Evolutionary conservation across 1,139 yeast genomes (phyloP).

Genomic region (Blastobotrys niveus): DNA sequence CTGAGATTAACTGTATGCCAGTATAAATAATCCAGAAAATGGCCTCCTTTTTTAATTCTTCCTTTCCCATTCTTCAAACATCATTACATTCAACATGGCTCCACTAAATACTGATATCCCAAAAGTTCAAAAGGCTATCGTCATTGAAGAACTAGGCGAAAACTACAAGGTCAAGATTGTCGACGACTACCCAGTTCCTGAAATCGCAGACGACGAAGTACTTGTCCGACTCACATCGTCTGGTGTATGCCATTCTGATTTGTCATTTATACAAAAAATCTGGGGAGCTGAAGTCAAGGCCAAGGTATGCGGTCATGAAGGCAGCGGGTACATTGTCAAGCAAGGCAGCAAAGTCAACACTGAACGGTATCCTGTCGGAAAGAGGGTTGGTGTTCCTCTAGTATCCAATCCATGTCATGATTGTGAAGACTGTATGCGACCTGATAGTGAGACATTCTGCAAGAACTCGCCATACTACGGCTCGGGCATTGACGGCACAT

Average conservation of each 20-base stretch:
- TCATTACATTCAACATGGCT: background rate
- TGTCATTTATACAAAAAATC: slow-evolving; percentile 24
- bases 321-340: slow-evolving; percentile 26
- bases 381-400: slow-evolving; percentile 25
- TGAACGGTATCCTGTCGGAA: slow-evolving; percentile 21
- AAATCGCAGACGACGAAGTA: slow-evolving; percentile 25
- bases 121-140: slow-evolving; percentile 27
- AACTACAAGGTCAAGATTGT: slow-evolving; percentile 21
- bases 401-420: slow-evolving; percentile 24
- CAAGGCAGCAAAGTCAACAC: slow-evolving; percentile 23
- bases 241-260: slow-evolving; percentile 39
- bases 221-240: slow-evolving; percentile 30
- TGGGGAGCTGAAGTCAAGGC: slow-evolving; percentile 53
- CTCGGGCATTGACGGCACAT: slow-evolving; percentile 67
- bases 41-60: no score
- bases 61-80: no score
- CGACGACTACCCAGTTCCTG: slow-evolving; percentile 30
- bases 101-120: slow-evolving; percentile 18
- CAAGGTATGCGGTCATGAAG: slow-evolving; percentile 28
- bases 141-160: slow-evolving; percentile 17
- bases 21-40: no score
- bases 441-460: slow-evolving; percentile 23
- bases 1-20: no score
- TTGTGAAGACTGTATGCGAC: slow-evolving; percentile 21
- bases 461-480: slow-evolving; percentile 39